Conservation (phyloP, 176 grass and related monocot species). For the Musa acuminata region DNA sequence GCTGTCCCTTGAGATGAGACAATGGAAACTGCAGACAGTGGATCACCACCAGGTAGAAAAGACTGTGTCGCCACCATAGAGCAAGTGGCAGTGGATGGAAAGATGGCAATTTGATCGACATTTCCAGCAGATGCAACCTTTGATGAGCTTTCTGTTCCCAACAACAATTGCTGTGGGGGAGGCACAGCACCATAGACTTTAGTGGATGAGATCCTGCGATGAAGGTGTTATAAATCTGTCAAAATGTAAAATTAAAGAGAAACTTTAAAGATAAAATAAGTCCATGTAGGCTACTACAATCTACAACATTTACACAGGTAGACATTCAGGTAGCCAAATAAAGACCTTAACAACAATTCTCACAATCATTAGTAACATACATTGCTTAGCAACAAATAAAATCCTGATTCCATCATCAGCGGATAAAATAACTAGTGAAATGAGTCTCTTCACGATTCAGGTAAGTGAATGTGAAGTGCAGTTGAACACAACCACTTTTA, state of each 20-base stretch:
- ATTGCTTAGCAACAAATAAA: no score
- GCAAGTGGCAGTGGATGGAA: constrained; percentile 9
- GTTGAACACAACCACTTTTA: no score
- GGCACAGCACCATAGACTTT: constrained; percentile 75
- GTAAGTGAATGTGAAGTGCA: no score
- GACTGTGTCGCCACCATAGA: constrained; percentile 31
- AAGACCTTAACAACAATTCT: no score
- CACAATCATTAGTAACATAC: no score
- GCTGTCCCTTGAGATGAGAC: constrained; percentile 15
- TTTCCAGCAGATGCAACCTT: constrained; percentile 23
- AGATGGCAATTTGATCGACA: constrained; percentile 15
- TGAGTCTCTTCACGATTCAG: no score
- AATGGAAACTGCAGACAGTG: constrained; percentile 19
- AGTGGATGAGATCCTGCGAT: constrained; percentile 59
- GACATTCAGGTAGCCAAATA: no score
- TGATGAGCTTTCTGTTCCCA: constrained; percentile 36
- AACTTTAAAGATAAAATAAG: background rate
- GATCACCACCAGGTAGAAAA: constrained; percentile 34
- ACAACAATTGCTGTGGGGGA: constrained; percentile 56
- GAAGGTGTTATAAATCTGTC: background rate
- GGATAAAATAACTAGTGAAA: no score
- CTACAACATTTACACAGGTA: no score
- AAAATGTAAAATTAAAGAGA: background rate
- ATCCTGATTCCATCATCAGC: no score
- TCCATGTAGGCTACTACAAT: background rate